Evolutionary conservation across 2,329 filamentous ascomycete species (phyloP).

Genomic region (Pseudocercospora musae): DNA sequence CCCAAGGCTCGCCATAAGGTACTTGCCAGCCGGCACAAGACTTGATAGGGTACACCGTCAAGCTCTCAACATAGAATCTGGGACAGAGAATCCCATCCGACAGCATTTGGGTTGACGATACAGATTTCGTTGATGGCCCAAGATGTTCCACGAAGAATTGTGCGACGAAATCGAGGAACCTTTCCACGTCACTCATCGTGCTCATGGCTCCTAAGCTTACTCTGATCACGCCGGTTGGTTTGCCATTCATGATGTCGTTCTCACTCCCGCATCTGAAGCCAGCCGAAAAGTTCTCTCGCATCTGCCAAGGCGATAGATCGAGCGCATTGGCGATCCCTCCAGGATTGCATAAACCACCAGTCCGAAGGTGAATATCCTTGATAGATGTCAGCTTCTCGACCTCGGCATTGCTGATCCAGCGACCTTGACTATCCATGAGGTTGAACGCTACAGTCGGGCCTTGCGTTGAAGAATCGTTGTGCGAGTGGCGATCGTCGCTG

Average conservation of each 20-base stretch:
- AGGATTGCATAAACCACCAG: slow-evolving; percentile 87
- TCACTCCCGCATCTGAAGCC: slow-evolving; percentile 83
- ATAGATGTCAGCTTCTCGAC: slow-evolving; percentile 81
- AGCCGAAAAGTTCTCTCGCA: slow-evolving; percentile 77
- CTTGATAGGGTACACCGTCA: slow-evolving; percentile 83
- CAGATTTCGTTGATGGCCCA: slow-evolving; percentile 7
- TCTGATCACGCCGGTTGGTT: slow-evolving; percentile 82
- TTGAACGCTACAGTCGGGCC: slow-evolving; percentile 87
- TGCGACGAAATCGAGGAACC: slow-evolving; percentile 53
- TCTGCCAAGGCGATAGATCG: slow-evolving; percentile 73
- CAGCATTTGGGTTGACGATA: not conserved
- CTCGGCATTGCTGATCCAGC: slow-evolving; percentile 77
- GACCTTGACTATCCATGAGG: slow-evolving; percentile 62
- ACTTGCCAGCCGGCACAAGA: slow-evolving; percentile 80
- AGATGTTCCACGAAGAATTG: slow-evolving; percentile 35
- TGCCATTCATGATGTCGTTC: slow-evolving; percentile 76
- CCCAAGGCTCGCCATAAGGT: slow-evolving; percentile 64
- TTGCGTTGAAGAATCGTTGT: slow-evolving; percentile 37
- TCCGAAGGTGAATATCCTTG: slow-evolving; percentile 78
- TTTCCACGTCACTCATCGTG: slow-evolving; percentile 67
- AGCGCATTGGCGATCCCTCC: slow-evolving; percentile 75
- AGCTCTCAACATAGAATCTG: slow-evolving; percentile 44
- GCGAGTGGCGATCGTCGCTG: slow-evolving; percentile 16
- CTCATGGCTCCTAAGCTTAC: slow-evolving; percentile 90
- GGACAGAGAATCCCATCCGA: not conserved